Evolutionary conservation across 441 rosid genomes (phyloP), one percentile per base, ranked within the genome.

Genomic region (Melastoma candidum): DNA sequence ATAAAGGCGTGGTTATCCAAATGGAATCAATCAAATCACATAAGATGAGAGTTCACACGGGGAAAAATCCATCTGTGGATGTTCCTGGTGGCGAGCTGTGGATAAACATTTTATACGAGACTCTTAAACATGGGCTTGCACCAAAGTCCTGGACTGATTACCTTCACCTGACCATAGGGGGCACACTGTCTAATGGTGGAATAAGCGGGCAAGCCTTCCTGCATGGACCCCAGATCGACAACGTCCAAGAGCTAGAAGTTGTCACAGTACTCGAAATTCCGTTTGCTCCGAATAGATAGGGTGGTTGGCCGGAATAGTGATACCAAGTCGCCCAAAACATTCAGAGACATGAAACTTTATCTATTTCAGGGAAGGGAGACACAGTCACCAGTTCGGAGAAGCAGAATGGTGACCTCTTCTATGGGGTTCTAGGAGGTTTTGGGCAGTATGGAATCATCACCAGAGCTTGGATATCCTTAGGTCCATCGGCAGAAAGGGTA

Each of bases 61-160:
- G 77, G 44, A 59, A 68, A 55, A 17, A 41, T 32, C 85, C 95
- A 0, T 87, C 73, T 50, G 95, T 76, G 52, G 98, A 90, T 64
- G 95, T 79, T 51, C 79, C 96, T 1, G 98, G 98, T 7, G 93
- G 98, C 32, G 95, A 83, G 66, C 26, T 80, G 54, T 90, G 98
- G 98, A 87, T 90, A 55, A 68, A 83, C 60, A 67, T 87, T 63
- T 85, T 90, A 66, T 78, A 71, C 4, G 82, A 85, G 69, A 90
- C 94, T 56, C 82, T 90, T 26, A 83, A 80, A 66, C 51, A 72
- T 4, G 96, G 95, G 55, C 78, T 87, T 50, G 64, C 96, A 60
- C 98, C 96, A 3, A 85, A 80, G 70, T 83, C 98, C 2, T 87
- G 98, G 97, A 90, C 98, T 2, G 98, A 90, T 66, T 90, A 90